Evolutionary conservation across 257 asterid species (phyloP), one percentile per base, ranked within the genome.

Genomic region (Thymus quinquecostatus): DNA sequence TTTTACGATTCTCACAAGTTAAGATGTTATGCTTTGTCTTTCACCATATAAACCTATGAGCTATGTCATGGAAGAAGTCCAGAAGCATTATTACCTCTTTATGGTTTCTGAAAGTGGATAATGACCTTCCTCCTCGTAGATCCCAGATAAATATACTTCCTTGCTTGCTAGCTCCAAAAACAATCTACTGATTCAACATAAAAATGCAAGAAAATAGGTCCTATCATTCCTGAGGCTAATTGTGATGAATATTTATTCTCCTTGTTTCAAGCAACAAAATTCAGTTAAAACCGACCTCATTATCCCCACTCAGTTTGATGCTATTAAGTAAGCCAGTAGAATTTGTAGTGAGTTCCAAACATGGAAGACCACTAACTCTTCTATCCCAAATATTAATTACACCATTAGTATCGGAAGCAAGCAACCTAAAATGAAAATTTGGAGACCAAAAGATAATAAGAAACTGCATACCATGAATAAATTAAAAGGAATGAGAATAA

Each of bases 91-190:
- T 36, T 82, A 94, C 96, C 97, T 79, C 89, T 72, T 80, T 89
- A 77, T 82, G 83, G 80, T 84, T 87, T 76, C 87, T 82, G 65
- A 94, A 91, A 80, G 95, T 85, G 62, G 86, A 68, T 43, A 84
- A 62, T 57, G 89, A 81, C 77, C 85, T 86, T 79, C 97, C 97
- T 70, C 99, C 99, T 55, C 98, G 96, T 47, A 91, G 83, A 81
- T 94, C 99, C 99, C 99, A 94, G 85, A 85, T 83, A 63, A 72
- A 82, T 76, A 94, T 75, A 72, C 68, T 79, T 69, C 99, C 99
- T 66, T 83, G 86, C 83, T 77, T 83, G 86, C 90, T 85, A 80
- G 93, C 99, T 81, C 97, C 99, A 84, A 81, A 91, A 49, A 94
- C 72, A 66, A 94, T 87, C 98, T 93, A 80, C 78, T 60, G 54